Evolutionary conservation across 176 grass and related monocot species (phyloP).

Genomic region (Saccharum spontaneum): DNA sequence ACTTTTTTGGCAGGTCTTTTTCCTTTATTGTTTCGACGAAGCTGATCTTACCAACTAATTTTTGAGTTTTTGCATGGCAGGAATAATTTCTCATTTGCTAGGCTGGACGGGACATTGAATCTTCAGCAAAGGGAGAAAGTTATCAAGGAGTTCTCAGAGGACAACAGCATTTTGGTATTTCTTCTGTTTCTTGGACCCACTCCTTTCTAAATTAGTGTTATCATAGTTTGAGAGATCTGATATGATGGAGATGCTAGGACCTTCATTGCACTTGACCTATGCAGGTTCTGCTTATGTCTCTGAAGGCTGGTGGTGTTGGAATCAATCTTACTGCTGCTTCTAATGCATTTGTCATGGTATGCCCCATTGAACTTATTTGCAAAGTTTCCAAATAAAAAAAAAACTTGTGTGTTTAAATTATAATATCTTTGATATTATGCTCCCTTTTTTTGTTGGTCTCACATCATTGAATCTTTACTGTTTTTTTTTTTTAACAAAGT

Average conservation of each 20-base stretch:
- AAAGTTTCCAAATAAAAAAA: neutral
- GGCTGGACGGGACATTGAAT: constrained; percentile 85
- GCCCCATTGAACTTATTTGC: neutral
- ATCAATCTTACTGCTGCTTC: constrained; percentile 97
- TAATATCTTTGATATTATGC: neutral
- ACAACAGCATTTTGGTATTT: constrained; percentile 66
- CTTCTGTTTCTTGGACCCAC: constrained; percentile 19
- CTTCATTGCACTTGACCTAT: constrained; percentile 33
- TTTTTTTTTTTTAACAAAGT: no score
- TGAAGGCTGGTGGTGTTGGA: constrained; percentile 97
- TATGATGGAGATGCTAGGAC: neutral
- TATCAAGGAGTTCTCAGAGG: constrained; percentile 72
- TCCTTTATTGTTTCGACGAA: neutral
- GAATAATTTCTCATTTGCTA: constrained; percentile 65
- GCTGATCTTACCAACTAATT: constrained; percentile 8
- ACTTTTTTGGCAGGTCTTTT: neutral
- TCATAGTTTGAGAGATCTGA: neutral
- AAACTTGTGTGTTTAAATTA: neutral
- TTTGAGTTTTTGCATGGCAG: constrained; percentile 45
- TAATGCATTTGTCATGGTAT: constrained; percentile 98
- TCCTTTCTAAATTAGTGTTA: neutral
- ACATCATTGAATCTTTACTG: neutral
- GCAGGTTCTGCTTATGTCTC: constrained; percentile 91
- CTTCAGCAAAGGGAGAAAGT: constrained; percentile 90
- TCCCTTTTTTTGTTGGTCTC: neutral